Conservation (phyloP, 1,284 basidiomycete species). For the Tylopilus orsonianus region DNA sequence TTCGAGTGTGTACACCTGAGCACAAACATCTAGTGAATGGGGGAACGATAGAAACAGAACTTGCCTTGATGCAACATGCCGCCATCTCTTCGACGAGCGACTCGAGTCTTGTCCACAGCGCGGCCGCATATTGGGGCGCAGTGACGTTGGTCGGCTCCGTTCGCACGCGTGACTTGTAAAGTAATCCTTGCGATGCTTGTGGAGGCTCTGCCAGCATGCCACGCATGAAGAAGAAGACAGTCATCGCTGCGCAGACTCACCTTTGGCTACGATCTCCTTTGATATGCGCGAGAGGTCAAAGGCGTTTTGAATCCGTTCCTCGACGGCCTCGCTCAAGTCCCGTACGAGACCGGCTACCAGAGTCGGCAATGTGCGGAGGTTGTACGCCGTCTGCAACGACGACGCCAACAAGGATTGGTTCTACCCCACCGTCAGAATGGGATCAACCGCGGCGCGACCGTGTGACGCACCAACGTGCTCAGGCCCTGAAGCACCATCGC, state of each 20-base stretch:
- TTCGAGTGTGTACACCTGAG: constrained; percentile 88
- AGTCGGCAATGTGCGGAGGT: constrained; percentile 81
- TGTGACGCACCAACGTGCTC: constrained; percentile 58
- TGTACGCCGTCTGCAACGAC: constrained; percentile 92
- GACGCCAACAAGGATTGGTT: constrained; percentile 88
- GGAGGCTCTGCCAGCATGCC: constrained; percentile 17
- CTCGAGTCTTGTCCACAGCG: constrained; percentile 83
- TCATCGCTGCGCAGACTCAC: constrained; percentile 39
- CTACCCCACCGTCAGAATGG: constrained; percentile 39
- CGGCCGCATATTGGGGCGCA: constrained; percentile 77
- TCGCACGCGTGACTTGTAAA: constrained; percentile 78
- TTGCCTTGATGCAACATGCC: constrained; percentile 85
- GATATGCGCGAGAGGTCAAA: constrained; percentile 89
- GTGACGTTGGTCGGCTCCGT: constrained; percentile 85
- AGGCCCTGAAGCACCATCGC: constrained; percentile 81
- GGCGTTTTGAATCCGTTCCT: constrained; percentile 74
- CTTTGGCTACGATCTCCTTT: constrained; percentile 76
- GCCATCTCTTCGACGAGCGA: constrained; percentile 86
- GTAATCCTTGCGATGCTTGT: constrained; percentile 38
- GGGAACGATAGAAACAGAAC: neutral
- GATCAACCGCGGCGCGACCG: neutral
- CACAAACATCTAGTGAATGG: neutral
- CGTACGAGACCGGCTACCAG: constrained; percentile 79
- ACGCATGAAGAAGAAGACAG: neutral
- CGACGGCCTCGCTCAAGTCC: constrained; percentile 84